Evolutionary conservation across 208 protist genomes (phyloP), one percentile per base, ranked within the genome.

Genomic region (Endotrypanum monterogeii): DNA sequence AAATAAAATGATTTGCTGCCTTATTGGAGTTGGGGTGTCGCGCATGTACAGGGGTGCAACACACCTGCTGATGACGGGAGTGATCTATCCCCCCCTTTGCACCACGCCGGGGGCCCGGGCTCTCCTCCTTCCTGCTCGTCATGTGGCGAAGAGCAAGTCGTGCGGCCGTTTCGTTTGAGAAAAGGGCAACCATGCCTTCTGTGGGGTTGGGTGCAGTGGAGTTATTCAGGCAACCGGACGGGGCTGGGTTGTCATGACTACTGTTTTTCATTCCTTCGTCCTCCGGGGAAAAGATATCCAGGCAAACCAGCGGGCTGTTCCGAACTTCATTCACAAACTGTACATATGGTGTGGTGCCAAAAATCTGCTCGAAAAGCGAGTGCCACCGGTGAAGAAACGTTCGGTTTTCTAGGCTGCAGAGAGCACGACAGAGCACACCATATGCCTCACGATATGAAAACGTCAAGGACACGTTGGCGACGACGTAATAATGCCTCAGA

Each of bases 401-500:
- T 35, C 58, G 62, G 14, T 80, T 77, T 6, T 76, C 67, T 32
- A 79, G 28, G 16, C 63, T 51, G 70, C 82, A 94, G n/a, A 86
- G 69, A 6, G 76, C 87, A 63, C 74, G 84, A 65, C 87, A 91
- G 1, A 89, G 60, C 23, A 91, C 83, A 61, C 71, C 74, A 74
- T 83, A 92, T 1, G 85, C 85, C 25, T 87, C 87, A 14, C 76
- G 77, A 62, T 88, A 88, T 3, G 80, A 78, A 28, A 81, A 79
- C 1, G 35, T 56, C 61, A 70, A 61, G 11, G 11, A 44, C 3
- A 32, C 25, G 0, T 55, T 69, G 0, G 89, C 72, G 7, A 92
- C 76, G 3, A 95, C 84, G 72, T 91, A 95, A 75, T 87, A 94
- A 57, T 83, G 80, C 30, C 71, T 78, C 2, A 71, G 35, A 18